These are phyloP conservation scores for Xylaria polymorpha DNA, from an alignment of 2,329 filamentous ascomycete species.

Conservation along the genomic window DNA sequence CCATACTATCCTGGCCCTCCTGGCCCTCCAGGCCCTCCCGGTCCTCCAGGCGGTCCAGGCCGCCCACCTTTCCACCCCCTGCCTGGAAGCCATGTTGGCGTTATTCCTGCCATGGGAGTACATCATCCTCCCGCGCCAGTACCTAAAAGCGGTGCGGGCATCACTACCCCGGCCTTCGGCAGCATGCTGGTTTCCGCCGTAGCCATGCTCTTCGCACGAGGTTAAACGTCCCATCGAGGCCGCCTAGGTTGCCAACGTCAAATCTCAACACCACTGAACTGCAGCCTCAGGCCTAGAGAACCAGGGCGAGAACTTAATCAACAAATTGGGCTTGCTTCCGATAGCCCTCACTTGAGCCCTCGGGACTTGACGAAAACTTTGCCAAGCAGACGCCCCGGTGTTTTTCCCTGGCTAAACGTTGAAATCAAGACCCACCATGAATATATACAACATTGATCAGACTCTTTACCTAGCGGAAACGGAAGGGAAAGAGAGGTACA, in stretches of 20 bases:
- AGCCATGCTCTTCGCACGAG: not conserved
- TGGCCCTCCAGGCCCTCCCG: not conserved
- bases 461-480: not conserved
- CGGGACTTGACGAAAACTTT: not conserved
- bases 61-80: not conserved
- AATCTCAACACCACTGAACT: not conserved
- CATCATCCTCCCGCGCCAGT: constrained; percentile 7
- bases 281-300: not conserved
- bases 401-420: not conserved
- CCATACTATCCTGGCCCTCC: not conserved
- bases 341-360: not conserved
- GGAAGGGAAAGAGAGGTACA: not conserved
- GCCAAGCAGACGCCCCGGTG: not conserved
- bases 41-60: not conserved
- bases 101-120: too few species aligned
- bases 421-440: not conserved
- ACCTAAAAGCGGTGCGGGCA: not conserved
- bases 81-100: not conserved
- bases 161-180: not conserved
- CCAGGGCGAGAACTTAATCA: not conserved
- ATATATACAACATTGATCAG: not conserved
- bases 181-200: not conserved
- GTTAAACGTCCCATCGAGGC: not conserved
- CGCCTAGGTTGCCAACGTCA: not conserved
- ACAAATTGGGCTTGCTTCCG: not conserved